These are phyloP conservation scores for Chrysoporthe puriensis DNA, from an alignment of 2,329 filamentous ascomycete genomes.

Conservation along the genomic window DNA sequence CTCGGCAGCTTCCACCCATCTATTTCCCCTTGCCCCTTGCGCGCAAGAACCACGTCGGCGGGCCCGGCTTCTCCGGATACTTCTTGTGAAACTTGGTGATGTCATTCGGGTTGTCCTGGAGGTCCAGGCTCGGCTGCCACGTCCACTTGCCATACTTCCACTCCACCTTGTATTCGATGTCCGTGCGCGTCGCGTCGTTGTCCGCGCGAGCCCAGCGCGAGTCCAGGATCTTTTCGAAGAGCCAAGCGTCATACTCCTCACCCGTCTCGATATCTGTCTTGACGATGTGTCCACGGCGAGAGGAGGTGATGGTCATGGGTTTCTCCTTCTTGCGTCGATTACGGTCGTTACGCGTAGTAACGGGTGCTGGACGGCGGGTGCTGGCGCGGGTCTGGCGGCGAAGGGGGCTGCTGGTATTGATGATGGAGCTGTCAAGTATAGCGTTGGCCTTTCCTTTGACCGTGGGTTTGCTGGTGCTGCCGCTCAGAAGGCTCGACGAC, in stretches of 20 bases:
- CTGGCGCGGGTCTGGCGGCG: not conserved
- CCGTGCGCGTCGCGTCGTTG: not conserved
- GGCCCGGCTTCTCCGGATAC: constrained; percentile 2
- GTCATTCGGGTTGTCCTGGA: not conserved
- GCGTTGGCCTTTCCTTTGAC: not conserved
- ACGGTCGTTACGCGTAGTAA: not conserved
- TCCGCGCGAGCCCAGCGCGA: not conserved
- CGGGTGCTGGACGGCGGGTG: not conserved
- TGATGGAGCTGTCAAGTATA: not conserved
- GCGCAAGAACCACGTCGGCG: not conserved
- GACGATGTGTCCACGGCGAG: not conserved
- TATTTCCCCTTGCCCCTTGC: not conserved
- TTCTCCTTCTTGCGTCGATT: not conserved
- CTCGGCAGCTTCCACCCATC: no score
- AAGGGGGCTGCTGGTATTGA: not conserved
- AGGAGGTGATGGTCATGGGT: not conserved
- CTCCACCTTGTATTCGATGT: constrained; percentile 12
- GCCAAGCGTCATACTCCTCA: constrained; percentile 1
- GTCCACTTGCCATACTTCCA: not conserved
- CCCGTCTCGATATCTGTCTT: not conserved
- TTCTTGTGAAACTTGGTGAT: not conserved
- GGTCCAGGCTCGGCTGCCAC: constrained; percentile 15
- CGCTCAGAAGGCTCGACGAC: not conserved
- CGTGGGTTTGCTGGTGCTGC: not conserved
- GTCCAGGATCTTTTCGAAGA: not conserved